Evolutionary conservation across 2,329 filamentous ascomycete species (phyloP).

Genomic region (Fusarium robinianum): DNA sequence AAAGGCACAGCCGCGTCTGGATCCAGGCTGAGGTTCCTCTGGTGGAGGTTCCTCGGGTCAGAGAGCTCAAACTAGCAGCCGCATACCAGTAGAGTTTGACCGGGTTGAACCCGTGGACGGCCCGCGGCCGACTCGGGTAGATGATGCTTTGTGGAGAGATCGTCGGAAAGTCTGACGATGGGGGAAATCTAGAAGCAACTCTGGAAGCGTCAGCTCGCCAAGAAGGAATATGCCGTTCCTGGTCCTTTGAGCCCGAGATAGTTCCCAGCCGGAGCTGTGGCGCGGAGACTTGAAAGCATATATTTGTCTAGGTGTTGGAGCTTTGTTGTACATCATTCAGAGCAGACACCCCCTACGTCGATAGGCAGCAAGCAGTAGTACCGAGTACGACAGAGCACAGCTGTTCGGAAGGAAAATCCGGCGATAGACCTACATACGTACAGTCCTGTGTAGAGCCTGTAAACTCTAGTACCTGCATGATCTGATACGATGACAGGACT

Average conservation of each 20-base stretch:
- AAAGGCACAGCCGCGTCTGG: no score
- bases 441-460: constrained; percentile 8
- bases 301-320: no score
- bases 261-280: neutral
- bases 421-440: no score
- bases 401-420: no score
- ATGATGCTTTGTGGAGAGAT: constrained; percentile 7
- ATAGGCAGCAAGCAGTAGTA: no score
- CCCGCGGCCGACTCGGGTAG: constrained; percentile 10
- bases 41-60: no score
- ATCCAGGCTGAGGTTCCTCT: no score
- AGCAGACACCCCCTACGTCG: no score
- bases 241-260: neutral
- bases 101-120: neutral
- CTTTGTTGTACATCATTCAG: no score
- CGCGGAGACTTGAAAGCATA: no score
- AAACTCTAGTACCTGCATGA: constrained; percentile 30
- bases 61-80: neutral
- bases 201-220: constrained; percentile 1
- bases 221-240: neutral
- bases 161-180: no score
- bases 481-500: constrained; percentile 22
- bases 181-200: constrained; percentile 2
- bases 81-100: constrained; percentile 5
- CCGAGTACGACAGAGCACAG: no score